Conservation (phyloP, 331 rosid genomes). For the Stylosanthes scabra region DNA sequence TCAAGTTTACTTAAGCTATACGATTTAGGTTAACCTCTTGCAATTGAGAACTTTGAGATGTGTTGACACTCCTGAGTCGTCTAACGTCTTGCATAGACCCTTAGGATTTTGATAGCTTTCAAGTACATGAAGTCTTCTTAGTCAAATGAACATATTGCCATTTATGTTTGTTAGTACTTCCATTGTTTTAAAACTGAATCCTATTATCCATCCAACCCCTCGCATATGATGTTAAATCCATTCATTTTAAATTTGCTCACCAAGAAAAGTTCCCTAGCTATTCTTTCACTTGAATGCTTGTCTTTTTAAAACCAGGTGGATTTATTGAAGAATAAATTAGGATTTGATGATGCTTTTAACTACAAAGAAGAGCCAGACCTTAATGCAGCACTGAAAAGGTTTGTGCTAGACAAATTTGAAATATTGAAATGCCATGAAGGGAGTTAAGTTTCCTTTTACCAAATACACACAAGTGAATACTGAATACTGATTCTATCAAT, state of each 20-base stretch:
- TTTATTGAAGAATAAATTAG: conserved; percentile 38
- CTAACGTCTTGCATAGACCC: background rate
- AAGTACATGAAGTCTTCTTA: background rate
- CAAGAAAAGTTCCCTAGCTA: background rate
- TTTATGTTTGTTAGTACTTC: background rate
- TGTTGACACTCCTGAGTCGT: no score
- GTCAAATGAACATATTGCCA: background rate
- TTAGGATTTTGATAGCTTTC: background rate
- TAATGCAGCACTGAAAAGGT: conserved; percentile 43
- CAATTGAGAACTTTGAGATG: background rate
- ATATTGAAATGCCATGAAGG: background rate
- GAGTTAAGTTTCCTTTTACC: background rate
- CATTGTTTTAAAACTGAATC: background rate
- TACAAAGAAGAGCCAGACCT: conserved; percentile 48
- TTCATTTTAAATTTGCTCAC: background rate
- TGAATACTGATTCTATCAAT: background rate
- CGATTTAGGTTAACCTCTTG: background rate
- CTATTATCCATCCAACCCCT: background rate
- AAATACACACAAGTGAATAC: background rate
- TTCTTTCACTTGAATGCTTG: background rate
- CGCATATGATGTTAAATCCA: background rate
- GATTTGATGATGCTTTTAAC: conserved; percentile 44
- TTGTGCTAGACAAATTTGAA: background rate
- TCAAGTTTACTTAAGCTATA: no score
- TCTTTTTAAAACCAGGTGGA: conserved; percentile 36